Conservation (phyloP, 2,329 filamentous ascomycete species). For the Trichoderma koningiopsis region DNA sequence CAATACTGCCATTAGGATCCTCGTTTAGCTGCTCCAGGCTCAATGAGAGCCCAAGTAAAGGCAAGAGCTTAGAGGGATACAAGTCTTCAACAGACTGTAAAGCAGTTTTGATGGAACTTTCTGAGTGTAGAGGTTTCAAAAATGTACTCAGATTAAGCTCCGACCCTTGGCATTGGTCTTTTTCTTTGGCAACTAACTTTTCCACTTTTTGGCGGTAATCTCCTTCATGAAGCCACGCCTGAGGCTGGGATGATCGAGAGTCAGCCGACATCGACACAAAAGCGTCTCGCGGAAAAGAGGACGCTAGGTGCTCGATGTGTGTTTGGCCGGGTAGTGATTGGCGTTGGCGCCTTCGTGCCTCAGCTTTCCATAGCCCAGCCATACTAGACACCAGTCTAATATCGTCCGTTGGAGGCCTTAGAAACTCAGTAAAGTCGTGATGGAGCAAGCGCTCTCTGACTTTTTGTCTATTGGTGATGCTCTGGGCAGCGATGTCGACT, state of each 20-base stretch:
- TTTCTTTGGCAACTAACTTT: slow-evolving; percentile 66
- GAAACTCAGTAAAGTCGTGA: slow-evolving; percentile 79
- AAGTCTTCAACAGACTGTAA: slow-evolving; percentile 86
- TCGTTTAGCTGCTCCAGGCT: slow-evolving; percentile 44
- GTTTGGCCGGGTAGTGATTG: slow-evolving; percentile 61
- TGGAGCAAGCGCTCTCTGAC: slow-evolving; percentile 78
- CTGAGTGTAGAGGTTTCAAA: slow-evolving; percentile 55
- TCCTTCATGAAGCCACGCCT: slow-evolving; percentile 91
- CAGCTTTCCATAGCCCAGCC: slow-evolving; percentile 90
- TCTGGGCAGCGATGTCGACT: slow-evolving; percentile 83
- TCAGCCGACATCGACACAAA: slow-evolving; percentile 89
- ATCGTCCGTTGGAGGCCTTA: slow-evolving; percentile 63
- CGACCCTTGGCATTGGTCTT: slow-evolving; percentile 42
- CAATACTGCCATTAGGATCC: slow-evolving; percentile 50
- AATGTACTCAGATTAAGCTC: slow-evolving; percentile 67
- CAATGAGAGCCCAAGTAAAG: slow-evolving; percentile 47
- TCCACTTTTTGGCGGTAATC: slow-evolving; percentile 71
- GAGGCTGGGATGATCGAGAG: slow-evolving; percentile 67
- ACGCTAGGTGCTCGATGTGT: slow-evolving; percentile 63
- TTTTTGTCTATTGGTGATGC: slow-evolving; percentile 81
- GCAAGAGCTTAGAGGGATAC: slow-evolving; percentile 66
- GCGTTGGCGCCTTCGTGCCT: slow-evolving; percentile 75
- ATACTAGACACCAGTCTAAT: slow-evolving; percentile 91
- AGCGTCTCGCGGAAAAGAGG: slow-evolving; percentile 73
- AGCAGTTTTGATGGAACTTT: slow-evolving; percentile 68